Evolutionary conservation across 1,284 basidiomycete species (phyloP).

Genomic region (Waitea zeae): DNA sequence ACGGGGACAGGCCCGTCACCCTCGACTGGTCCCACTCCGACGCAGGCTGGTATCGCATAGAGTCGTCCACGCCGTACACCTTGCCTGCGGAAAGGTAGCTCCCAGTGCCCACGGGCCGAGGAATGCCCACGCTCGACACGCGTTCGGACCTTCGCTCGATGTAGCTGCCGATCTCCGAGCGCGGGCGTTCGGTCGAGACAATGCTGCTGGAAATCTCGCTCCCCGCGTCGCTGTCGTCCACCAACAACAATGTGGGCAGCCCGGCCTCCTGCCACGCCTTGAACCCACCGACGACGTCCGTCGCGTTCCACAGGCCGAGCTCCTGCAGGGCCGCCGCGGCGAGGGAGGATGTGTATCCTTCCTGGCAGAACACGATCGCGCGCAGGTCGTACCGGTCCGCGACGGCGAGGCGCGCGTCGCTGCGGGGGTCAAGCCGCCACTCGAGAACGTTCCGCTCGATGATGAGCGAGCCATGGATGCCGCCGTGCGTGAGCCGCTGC

Average conservation of each 20-base stretch:
- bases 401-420: slow-evolving; percentile 32
- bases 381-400: slow-evolving; percentile 55
- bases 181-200: too few species aligned
- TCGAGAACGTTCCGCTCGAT: slow-evolving; percentile 60
- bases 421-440: slow-evolving; percentile 57
- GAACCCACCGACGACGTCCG: slow-evolving; percentile 58
- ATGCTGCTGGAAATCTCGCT: too few species aligned
- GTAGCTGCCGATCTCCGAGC: too few species aligned
- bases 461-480: slow-evolving; percentile 41
- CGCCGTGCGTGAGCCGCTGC: slow-evolving; percentile 34
- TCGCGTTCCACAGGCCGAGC: slow-evolving; percentile 50
- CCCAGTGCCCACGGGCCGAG: too few species aligned
- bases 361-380: slow-evolving; percentile 53
- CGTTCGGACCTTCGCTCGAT: too few species aligned
- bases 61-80: too few species aligned
- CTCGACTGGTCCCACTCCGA: too few species aligned
- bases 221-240: slow-evolving; percentile 5
- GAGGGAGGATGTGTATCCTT: slow-evolving; percentile 50
- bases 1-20: too few species aligned
- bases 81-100: too few species aligned
- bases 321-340: slow-evolving; percentile 51
- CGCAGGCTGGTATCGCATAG: too few species aligned
- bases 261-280: slow-evolving; percentile 50
- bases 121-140: too few species aligned
- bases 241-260: slow-evolving; percentile 25